Percentiles rank a stretch among this genome's conserved stretches.
Conservation (phyloP, 768 basidiomycete species). For the Phlebiopsis flavidoalba region DNA sequence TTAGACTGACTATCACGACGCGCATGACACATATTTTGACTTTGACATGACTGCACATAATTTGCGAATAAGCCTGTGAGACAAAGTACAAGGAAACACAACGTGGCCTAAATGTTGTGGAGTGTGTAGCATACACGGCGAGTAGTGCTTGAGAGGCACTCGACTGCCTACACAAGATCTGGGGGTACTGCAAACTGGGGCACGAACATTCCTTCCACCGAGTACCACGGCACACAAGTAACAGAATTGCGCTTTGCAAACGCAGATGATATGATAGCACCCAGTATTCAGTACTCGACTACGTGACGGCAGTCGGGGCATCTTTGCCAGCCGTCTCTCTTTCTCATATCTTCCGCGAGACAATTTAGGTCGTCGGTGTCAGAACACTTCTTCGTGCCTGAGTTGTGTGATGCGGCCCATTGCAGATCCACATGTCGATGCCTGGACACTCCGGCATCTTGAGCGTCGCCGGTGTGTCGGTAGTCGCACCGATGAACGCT, state of each 20-base stretch:
- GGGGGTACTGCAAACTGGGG: slow-evolving; percentile 8
- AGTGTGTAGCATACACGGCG: too few species aligned
- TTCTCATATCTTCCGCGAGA: slow-evolving; percentile 4
- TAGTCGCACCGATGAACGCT: slow-evolving; percentile 14
- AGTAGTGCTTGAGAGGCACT: background rate
- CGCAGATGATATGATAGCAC: slow-evolving; percentile 22
- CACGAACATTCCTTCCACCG: slow-evolving; percentile 22
- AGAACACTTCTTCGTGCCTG: background rate
- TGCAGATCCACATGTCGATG: slow-evolving; percentile 9
- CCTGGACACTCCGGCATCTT: slow-evolving; percentile 2
- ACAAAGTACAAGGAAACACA: too few species aligned
- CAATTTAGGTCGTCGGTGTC: slow-evolving; percentile 9
- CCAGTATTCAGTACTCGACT: slow-evolving; percentile 16
- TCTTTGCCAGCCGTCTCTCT: slow-evolving; percentile 16
- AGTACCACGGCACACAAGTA: slow-evolving; percentile 24
- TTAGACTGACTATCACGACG: too few species aligned
- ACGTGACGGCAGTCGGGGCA: slow-evolving; percentile 17
- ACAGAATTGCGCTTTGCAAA: slow-evolving; percentile 24
- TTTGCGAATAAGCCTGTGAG: too few species aligned
- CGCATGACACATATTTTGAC: too few species aligned
- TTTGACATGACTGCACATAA: too few species aligned
- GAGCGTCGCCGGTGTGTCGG: background rate
- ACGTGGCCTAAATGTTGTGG: too few species aligned
- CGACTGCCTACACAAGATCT: background rate
- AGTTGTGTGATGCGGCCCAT: slow-evolving; percentile 12